Base-by-base conservation (phyloP, 164 flowering plant genomes). In the Nelumbo lutea region DNA sequence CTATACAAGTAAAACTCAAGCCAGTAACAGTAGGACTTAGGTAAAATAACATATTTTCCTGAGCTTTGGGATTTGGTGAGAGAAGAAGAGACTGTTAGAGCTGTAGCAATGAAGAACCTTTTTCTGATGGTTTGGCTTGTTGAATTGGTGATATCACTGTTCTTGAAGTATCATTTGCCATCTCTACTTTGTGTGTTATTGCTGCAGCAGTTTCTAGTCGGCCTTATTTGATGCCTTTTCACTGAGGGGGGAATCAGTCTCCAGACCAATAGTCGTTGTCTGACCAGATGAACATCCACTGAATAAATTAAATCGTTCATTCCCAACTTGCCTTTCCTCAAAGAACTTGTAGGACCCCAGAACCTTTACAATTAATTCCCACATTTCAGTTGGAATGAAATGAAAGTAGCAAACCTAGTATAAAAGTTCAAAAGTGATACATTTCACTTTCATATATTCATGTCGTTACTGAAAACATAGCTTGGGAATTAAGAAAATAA, bases 201-300 rank as follows among this genome's bases (percentile, higher is more conserved):
- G 82, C 15, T 57, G 75, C 48, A 69, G 72, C 62, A 79, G 65
- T 10, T 78, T 82, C 62, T 83, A 79, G 74, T 76, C 65, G 67
- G 65, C 61, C 62, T 77, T 87, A 59, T 76, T 76, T 61, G 82
- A 76, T 66, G 85, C 67, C 66, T 82, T 88, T 76, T 71, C 83
- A 69, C 88, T 86, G 59, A 85, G 75, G 2, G 96, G 92, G 45
- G 97, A 91, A 56, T 86, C 95, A 62, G 86, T 83, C 55, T 88
- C 93, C 11, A 83, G 90, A 77, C 87, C 91, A 59, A 89, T 89
- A n/a, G 94, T 89, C 59, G 94, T 87, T 58, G 91, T 89, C 52
- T 38, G 75, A 56, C 94, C 94, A 47, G 86, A 83, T n/a, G 90
- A 88, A 68, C 94, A 89, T 67, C 94, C 94, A 76, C 84, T 87